Evolutionary conservation across 495 filamentous ascomycete species (phyloP).

Genomic region (Aspergillus ostianus): DNA sequence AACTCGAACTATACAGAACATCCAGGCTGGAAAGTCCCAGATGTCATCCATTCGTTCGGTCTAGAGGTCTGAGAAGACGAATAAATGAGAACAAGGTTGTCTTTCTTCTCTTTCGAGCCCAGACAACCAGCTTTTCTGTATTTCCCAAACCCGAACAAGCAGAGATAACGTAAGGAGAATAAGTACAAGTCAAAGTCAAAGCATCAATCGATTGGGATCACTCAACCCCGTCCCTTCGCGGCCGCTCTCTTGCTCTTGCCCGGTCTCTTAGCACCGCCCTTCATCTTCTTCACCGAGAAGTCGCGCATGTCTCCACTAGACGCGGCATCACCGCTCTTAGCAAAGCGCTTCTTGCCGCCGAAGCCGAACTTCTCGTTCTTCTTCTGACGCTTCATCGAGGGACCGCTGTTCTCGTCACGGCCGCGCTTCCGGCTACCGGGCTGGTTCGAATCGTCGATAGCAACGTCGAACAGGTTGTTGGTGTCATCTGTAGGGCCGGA

Average conservation of each 20-base stretch:
- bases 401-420: slow-evolving; percentile 35
- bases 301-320: slow-evolving; percentile 74
- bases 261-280: slow-evolving; percentile 56
- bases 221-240: slow-evolving; percentile 31
- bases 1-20: neutral
- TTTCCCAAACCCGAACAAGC: slow-evolving; percentile 13
- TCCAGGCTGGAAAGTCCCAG: no score
- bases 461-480: slow-evolving; percentile 90
- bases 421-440: slow-evolving; percentile 42
- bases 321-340: slow-evolving; percentile 82
- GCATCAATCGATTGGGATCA: neutral
- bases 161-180: slow-evolving; percentile 9
- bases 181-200: slow-evolving; percentile 15
- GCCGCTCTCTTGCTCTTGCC: slow-evolving; percentile 65
- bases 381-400: slow-evolving; percentile 77
- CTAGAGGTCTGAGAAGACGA: neutral
- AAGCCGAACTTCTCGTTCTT: slow-evolving; percentile 91
- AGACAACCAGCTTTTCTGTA: slow-evolving; percentile 16
- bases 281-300: slow-evolving; percentile 85
- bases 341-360: slow-evolving; percentile 87
- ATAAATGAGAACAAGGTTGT: no score
- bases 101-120: slow-evolving; percentile 14
- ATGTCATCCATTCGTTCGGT: no score
- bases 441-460: slow-evolving; percentile 74
- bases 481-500: slow-evolving; percentile 62